These are phyloP conservation scores for Mucor plumbeus DNA, from an alignment of 371 early-diverging fungal species.

Conservation along the genomic window DNA sequence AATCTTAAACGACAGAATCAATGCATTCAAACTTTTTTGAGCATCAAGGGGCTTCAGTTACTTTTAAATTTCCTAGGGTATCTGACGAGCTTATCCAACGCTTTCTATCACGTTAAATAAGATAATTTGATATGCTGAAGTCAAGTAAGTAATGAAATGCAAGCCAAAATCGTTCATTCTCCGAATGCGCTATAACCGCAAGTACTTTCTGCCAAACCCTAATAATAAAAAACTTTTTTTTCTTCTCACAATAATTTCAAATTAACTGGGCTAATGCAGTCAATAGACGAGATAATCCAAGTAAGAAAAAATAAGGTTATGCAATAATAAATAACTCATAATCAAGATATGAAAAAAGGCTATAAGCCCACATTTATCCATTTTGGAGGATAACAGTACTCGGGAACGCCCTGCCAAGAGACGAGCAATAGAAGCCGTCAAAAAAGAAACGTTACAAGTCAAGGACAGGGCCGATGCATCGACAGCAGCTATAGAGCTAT, in stretches of 20 bases:
- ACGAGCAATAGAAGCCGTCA: slow-evolving; percentile 28
- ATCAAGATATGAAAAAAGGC: slow-evolving; percentile 1
- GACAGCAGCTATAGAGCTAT: slow-evolving; percentile 10
- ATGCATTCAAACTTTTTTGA: too few species aligned
- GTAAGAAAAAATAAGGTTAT: neutral
- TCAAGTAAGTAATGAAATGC: too few species aligned
- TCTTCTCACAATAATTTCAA: neutral
- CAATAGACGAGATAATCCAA: neutral
- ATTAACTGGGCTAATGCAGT: neutral
- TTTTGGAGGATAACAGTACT: slow-evolving; percentile 19
- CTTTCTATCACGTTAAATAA: too few species aligned
- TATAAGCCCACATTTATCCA: slow-evolving; percentile 11
- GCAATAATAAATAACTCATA: neutral
- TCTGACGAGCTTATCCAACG: too few species aligned
- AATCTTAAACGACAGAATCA: too few species aligned
- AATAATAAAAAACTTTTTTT: neutral
- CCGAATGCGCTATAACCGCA: neutral
- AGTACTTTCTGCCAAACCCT: neutral
- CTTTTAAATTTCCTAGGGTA: too few species aligned
- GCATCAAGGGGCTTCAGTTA: too few species aligned
- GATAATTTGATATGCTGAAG: too few species aligned
- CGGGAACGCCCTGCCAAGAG: slow-evolving; percentile 28
- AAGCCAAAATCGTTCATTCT: neutral
- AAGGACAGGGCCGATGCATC: slow-evolving; percentile 16
- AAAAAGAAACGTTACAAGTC: slow-evolving; percentile 13